Base-by-base conservation (phyloP, 2,329 filamentous ascomycete genomes). In the Sphaerulina musiva region DNA sequence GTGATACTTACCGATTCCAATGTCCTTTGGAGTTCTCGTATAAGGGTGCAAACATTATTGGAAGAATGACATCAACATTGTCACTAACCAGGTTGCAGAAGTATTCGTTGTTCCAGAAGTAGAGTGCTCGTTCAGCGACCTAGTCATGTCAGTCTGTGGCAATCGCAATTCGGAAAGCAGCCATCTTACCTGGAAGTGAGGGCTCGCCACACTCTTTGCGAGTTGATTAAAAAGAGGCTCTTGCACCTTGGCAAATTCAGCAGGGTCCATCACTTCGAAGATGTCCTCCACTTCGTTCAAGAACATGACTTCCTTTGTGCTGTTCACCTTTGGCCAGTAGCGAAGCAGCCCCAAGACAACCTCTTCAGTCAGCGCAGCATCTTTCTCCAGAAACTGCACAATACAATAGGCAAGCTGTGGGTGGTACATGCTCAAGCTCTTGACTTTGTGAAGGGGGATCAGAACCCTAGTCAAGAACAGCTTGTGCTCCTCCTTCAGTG, bases 101-200 rank as follows among this genome's bases (percentile, higher is more conserved):
- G 72, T 98, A 98, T 72, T 98, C 93, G 69, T 98, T 98, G 78
- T 98, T 98, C 93, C 93, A 98, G 77, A 98, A 98, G 75, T 98
- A 98, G 29, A 98, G 80, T 4, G 93, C 93, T 62, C 93, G 84
- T 75, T 98, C 93, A 14, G 93, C 93, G 55, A 98, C 93, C 80
- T 83, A 58, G 34, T 17, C 42, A 14, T 32, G 45, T 67, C 53
- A 63, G 60, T 40, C 34, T 46, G 26, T 29, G 26, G 26, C 26
- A 29, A 29, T 46, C 38, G 10, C 17, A 40, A 10, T n/a, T 23
- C 7, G 20, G 20, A 14, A 42, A 31, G 12, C 9, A 4, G 20
- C 12, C 17, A 45, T 42, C 52, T 45, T 69, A 81, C 80, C 78
- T 98, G 93, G 76, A 98, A 98, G 73, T 98, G 93, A 46, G 93